Conservation (phyloP, 2,329 filamentous ascomycete species). For the Juglanconis juglandina region DNA sequence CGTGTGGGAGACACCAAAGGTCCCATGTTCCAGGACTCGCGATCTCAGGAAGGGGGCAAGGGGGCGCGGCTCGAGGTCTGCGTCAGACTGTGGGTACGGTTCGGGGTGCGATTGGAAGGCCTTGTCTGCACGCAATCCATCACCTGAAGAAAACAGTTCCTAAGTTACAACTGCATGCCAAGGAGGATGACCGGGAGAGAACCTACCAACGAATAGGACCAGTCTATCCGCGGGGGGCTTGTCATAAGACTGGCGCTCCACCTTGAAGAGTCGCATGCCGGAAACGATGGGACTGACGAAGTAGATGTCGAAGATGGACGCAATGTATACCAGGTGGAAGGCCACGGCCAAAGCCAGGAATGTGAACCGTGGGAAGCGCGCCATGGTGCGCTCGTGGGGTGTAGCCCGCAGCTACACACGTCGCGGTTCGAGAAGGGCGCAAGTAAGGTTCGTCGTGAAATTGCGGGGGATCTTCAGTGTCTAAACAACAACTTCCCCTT, state of each 20-base stretch:
- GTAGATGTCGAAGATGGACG: constrained; percentile 97
- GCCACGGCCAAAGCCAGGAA: constrained; percentile 86
- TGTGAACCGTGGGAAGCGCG: constrained; percentile 62
- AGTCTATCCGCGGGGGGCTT: constrained; percentile 84
- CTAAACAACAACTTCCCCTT: background rate
- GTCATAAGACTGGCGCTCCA: constrained; percentile 56
- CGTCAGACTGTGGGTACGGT: constrained; percentile 66
- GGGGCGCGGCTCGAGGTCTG: constrained; percentile 68
- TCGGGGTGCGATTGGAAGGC: constrained; percentile 92
- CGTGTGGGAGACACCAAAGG: constrained; percentile 96
- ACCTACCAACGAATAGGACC: constrained; percentile 83
- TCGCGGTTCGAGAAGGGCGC: background rate
- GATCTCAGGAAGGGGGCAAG: constrained; percentile 90
- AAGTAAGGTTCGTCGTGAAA: background rate
- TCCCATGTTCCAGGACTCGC: constrained; percentile 81
- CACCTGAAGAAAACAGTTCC: constrained; percentile 48
- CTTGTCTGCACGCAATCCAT: constrained; percentile 95
- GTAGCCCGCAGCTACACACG: constrained; percentile 12
- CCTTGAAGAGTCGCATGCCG: constrained; percentile 80
- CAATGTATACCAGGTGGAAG: constrained; percentile 91
- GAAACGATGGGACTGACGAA: constrained; percentile 96
- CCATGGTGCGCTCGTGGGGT: constrained; percentile 39
- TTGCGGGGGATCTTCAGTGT: constrained; percentile 1
- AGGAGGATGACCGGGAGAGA: background rate
- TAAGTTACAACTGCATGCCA: background rate